phyloP scores from a whole-genome alignment of 2,329 filamentous ascomycete species.

The Trichoderma lentiforme region DNA sequence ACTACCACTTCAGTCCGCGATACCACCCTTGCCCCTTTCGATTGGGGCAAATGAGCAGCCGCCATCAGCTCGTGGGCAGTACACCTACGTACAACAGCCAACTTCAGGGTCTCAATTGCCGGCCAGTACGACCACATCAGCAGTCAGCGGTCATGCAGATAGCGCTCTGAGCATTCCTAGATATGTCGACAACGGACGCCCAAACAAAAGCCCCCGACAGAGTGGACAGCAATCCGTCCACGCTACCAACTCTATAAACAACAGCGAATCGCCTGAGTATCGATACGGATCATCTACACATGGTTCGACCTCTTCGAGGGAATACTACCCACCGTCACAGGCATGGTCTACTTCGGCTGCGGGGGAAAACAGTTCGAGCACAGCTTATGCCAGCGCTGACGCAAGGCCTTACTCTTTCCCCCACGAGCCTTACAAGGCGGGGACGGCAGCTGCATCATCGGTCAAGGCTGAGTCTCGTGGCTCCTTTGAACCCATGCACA shows the following conservation, averaged over 20 bases:
- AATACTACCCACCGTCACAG: slow-evolving; percentile 52
- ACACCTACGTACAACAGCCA: slow-evolving; percentile 51
- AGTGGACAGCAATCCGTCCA: slow-evolving; percentile 53
- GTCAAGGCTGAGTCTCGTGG: slow-evolving; percentile 37
- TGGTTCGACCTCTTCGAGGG: slow-evolving; percentile 36
- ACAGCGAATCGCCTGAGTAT: slow-evolving; percentile 53
- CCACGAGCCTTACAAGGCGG: slow-evolving; percentile 45
- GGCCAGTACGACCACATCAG: slow-evolving; percentile 34
- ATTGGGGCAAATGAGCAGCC: slow-evolving; percentile 48
- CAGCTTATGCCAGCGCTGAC: slow-evolving; percentile 46
- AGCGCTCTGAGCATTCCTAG: slow-evolving; percentile 52
- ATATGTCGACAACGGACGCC: slow-evolving; percentile 56
- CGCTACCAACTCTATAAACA: slow-evolving; percentile 46
- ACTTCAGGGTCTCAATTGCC: slow-evolving; percentile 51
- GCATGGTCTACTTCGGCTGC: slow-evolving; percentile 53
- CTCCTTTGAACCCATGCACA: slow-evolving; percentile 49
- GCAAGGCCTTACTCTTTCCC: slow-evolving; percentile 48
- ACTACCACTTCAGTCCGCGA: slow-evolving; percentile 50
- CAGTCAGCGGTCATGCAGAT: slow-evolving; percentile 37
- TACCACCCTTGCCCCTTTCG: slow-evolving; percentile 53
- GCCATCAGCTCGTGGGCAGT: slow-evolving; percentile 48
- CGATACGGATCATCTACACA: slow-evolving; percentile 47
- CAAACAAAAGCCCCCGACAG: slow-evolving; percentile 56
- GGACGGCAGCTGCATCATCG: slow-evolving; percentile 27
- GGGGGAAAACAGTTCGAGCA: slow-evolving; percentile 43